A percentile compares a stretch with the other conserved stretches of the same genome.
These are phyloP conservation scores for Iris macrosiphon DNA, from an alignment of 106 monocot genomes.

Conservation along the genomic window DNA sequence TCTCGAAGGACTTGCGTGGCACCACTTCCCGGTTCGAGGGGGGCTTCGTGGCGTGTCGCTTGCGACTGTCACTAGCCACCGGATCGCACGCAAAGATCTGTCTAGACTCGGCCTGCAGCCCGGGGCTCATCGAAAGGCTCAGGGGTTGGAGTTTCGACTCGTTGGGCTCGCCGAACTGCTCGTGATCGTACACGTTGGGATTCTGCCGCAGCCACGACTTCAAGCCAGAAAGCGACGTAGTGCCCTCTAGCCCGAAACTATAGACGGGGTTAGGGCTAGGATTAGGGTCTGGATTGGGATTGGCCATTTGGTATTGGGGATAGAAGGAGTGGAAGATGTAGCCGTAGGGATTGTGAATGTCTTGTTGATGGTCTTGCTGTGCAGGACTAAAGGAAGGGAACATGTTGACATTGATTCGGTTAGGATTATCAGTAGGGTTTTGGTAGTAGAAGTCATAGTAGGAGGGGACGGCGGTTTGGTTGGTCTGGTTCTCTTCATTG, in stretches of 20 bases:
- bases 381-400: no score
- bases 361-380: no score
- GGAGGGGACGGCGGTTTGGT: conserved; percentile 19
- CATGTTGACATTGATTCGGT: no score
- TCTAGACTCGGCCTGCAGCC: background rate
- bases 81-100: background rate
- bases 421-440: no score
- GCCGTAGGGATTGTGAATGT: no score
- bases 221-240: conserved; percentile 55
- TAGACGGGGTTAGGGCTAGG: conserved; percentile 14
- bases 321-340: no score
- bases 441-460: no score
- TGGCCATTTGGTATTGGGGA: no score
- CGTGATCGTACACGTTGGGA: conserved; percentile 14
- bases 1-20: conserved; percentile 57
- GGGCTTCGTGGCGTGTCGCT: conserved; percentile 13
- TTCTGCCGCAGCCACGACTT: conserved; percentile 87
- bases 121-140: conserved; percentile 41
- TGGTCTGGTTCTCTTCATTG: conserved; percentile 11
- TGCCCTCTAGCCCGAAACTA: conserved; percentile 26
- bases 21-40: conserved; percentile 25
- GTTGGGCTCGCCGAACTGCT: background rate
- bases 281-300: conserved; percentile 4
- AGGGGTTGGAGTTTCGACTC: conserved; percentile 19
- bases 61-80: conserved; percentile 6